Conservation (phyloP, 164 flowering plant species). For the Macadamia tetraphylla region DNA sequence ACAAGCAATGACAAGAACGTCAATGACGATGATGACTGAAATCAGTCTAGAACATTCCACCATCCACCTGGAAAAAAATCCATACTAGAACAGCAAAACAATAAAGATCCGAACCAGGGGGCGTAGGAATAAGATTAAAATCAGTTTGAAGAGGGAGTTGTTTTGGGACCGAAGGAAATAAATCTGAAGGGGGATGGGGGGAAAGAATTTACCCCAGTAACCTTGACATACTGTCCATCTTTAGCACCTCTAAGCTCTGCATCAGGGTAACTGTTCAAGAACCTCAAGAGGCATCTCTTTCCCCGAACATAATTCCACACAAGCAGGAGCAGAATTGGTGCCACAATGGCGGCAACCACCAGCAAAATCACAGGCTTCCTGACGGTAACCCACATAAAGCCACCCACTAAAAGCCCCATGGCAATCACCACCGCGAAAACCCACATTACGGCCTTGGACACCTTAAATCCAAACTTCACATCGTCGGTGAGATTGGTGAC, state of each 20-base stretch:
- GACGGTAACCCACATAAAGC: constrained; percentile 73
- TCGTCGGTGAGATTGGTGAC: constrained; percentile 65
- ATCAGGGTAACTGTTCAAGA: constrained; percentile 60
- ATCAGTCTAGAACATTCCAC: background rate
- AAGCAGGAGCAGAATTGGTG: constrained; percentile 27
- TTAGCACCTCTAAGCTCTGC: constrained; percentile 86
- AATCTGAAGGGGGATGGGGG: too few relatives aligned
- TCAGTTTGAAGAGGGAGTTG: background rate
- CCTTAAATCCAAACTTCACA: constrained; percentile 47
- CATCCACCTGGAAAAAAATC: background rate
- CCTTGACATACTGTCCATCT: constrained; percentile 89
- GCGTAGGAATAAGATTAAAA: background rate
- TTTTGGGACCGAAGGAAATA: background rate
- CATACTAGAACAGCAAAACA: background rate
- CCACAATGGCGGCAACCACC: constrained; percentile 48
- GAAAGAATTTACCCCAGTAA: constrained; percentile 81
- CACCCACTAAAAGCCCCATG: constrained; percentile 70
- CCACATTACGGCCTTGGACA: constrained; percentile 71
- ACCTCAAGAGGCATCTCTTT: constrained; percentile 53
- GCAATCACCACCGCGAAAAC: constrained; percentile 46
- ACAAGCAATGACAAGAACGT: background rate
- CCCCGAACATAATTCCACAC: constrained; percentile 67
- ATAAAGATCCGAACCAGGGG: background rate
- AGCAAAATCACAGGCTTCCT: constrained; percentile 62
- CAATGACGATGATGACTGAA: background rate